These are phyloP conservation scores for Sarocladiaceae sp. DNA, from an alignment of 2,329 filamentous ascomycete species.

Conservation along the genomic window DNA sequence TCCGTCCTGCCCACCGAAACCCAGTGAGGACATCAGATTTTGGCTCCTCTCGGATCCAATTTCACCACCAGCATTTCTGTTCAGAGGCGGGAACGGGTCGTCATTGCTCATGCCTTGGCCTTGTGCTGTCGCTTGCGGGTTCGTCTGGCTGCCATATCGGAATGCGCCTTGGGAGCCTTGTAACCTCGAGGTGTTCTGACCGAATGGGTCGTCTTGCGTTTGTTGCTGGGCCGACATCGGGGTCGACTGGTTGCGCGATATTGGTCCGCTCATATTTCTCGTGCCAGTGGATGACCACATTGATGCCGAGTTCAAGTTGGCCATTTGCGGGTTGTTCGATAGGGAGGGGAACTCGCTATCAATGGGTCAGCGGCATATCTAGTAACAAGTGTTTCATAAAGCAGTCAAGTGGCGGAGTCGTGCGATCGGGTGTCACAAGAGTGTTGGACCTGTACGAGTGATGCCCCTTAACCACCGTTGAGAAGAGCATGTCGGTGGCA, in stretches of 20 bases:
- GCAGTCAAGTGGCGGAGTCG: neutral
- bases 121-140: constrained; percentile 37
- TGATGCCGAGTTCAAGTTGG: constrained; percentile 42
- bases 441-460: constrained; percentile 4
- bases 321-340: constrained; percentile 55
- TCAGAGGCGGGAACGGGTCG: constrained; percentile 61
- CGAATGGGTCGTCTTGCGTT: constrained; percentile 44
- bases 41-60: constrained; percentile 51
- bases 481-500: constrained; percentile 9
- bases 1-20: constrained; percentile 46
- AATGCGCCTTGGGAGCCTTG: constrained; percentile 42
- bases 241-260: constrained; percentile 48
- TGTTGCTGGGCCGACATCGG: constrained; percentile 46
- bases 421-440: neutral
- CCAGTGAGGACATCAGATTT: constrained; percentile 49
- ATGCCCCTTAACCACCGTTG: constrained; percentile 28
- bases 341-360: constrained; percentile 65
- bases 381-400: neutral
- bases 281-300: constrained; percentile 51
- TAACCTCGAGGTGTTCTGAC: constrained; percentile 36
- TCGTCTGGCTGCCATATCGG: constrained; percentile 48
- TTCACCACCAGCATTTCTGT: constrained; percentile 52
- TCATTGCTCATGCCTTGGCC: constrained; percentile 39
- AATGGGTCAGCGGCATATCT: neutral
- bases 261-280: constrained; percentile 42